Base-by-base conservation (phyloP, 306 rosid species). In the Fagus crenata region DNA sequence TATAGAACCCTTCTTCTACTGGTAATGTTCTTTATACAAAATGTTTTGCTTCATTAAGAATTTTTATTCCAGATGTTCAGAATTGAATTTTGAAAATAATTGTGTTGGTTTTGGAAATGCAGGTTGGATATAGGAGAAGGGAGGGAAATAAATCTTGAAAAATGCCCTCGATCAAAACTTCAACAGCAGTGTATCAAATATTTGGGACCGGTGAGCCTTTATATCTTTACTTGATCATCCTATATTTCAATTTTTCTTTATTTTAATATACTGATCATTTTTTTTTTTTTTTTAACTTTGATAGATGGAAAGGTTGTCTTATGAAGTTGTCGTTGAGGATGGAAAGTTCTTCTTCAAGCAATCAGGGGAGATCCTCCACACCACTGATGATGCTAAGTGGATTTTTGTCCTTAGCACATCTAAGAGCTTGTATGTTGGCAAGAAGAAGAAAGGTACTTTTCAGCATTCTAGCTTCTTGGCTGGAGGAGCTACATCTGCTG, bases 391-490 rank as follows among this genome's bases (percentile, higher is more conserved):
- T 80, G 82, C 96, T 70, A 96, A 96, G 80, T 96, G 99, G 96
- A 96, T 96, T 77, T 96, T 96, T 76, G 99, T 96, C 59, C 93
- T 96, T 33, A 96, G 99, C 86, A 86, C 99, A 33, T 93, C 99
- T 31, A 89, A 87, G 85, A 4, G 80, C 73, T 78, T 96, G 78
- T 96, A 91, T 72, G 90, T 93, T 77, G 99, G 97, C 73, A 96
- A 91, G 85, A 96, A 96, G 85, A 87, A 83, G 83, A 96, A 96
- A 81, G 99, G 99, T 60, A 80, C 88, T 58, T 96, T 96, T 85
- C 99, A 96, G 85, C 99, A 96, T 71, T 96, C 99, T 7, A 96
- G 99, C 87, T 96, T 96, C 86, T 90, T 96, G 87, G 99, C 99
- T 76, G 99, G 99, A 75, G 99, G 99, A 54, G 99, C 99, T 69